Evolutionary conservation across 208 protist genomes (phyloP).

Genomic region (Lotmaria passim): DNA sequence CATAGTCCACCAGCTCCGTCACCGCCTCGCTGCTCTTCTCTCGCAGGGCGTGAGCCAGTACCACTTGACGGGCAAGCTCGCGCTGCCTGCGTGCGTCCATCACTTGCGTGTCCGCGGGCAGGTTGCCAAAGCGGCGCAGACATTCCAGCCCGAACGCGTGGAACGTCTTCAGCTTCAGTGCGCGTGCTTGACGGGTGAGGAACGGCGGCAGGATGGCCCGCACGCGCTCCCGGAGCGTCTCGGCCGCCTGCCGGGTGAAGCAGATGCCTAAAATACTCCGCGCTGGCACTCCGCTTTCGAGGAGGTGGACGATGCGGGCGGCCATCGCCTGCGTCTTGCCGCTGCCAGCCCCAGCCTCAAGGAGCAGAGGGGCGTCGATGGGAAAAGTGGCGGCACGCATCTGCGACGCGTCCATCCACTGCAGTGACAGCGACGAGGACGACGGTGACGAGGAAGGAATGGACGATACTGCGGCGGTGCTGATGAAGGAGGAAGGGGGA

Average conservation of each 20-base stretch:
- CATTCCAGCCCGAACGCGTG: slow-evolving; percentile 87
- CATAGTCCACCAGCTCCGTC: slow-evolving; percentile 61
- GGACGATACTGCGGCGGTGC: neutral
- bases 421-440: neutral
- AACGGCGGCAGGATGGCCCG: slow-evolving; percentile 37
- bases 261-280: slow-evolving; percentile 78
- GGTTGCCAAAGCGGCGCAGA: slow-evolving; percentile 66
- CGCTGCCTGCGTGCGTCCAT: slow-evolving; percentile 65
- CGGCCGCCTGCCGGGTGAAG: slow-evolving; percentile 85
- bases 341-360: slow-evolving; percentile 86
- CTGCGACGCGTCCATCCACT: slow-evolving; percentile 67
- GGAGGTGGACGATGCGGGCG: slow-evolving; percentile 65
- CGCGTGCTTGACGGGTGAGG: slow-evolving; percentile 22
- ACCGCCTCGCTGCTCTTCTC: slow-evolving; percentile 65
- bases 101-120: slow-evolving; percentile 55
- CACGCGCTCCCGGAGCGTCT: slow-evolving; percentile 76
- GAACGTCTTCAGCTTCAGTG: slow-evolving; percentile 83
- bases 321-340: slow-evolving; percentile 92
- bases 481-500: too few relatives aligned
- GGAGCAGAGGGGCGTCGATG: slow-evolving; percentile 48
- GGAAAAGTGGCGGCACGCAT: slow-evolving; percentile 46
- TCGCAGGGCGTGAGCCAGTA: slow-evolving; percentile 55
- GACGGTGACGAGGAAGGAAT: slow-evolving; percentile 1
- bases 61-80: slow-evolving; percentile 56
- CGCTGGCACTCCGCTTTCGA: slow-evolving; percentile 60